Base-by-base conservation (phyloP, 352 stramenopile genomes). In the Phytopythium sindhum region DNA sequence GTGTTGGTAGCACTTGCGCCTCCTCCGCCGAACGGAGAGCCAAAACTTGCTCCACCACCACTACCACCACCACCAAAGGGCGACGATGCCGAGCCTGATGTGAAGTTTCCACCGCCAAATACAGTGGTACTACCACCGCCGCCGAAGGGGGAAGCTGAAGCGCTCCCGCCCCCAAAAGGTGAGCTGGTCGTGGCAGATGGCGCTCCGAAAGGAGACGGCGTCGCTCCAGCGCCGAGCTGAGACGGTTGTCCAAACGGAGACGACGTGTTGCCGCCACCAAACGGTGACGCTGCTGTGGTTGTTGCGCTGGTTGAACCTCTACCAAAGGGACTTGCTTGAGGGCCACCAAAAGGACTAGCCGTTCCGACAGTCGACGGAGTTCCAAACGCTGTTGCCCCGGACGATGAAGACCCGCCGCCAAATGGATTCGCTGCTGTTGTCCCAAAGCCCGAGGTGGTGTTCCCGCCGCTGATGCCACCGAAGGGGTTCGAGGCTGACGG, bases 381-480 rank as follows among this genome's bases (percentile, higher is more conserved):
- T 4, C 59, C 64, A 29, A 70, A 70, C 12, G 64, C 24, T 37
- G 42, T 65, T 15, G 64, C 8, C 55, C 47, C 41, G 33, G 53
- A 29, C 33, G 37, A 69, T 29, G 41, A 64, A 24, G 37, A 51
- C 57, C 58, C 69, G 60, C 74, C 70, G 61, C 45, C 45, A 31
- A 82, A 87, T 0, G 68, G 65, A 66, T 57, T 77, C 17, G 61
- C 55, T n/a, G 63, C 53, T 58, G 63, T 56, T 71, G 65, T 47
- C 50, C 68, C 28, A 74, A 77, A 28, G 63, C 60, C 19, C 8
- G 69, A 67, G 21, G 48, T 24, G 24, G 63, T 35, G 5, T 56
- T 33, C 23, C 35, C 23, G 1, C 35, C 56, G 59, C 44, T 28
- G 8, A 29, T 44, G 54, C 52, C 55, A 41, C 45, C 61, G 57